Base-by-base conservation (phyloP, 768 basidiomycete genomes). In the Solioccasus polychromus region DNA sequence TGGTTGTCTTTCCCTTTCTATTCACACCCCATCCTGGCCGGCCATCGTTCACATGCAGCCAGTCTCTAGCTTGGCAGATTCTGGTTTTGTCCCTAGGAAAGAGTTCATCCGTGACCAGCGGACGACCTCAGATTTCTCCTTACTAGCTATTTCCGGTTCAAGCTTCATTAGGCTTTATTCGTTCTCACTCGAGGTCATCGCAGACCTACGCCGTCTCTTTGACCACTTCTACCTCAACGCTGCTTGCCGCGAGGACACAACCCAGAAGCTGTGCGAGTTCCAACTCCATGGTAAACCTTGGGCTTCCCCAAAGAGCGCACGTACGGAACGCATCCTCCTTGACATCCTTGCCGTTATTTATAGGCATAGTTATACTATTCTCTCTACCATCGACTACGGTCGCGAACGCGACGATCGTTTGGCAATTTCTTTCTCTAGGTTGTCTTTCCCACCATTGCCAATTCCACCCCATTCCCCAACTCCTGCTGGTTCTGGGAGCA, bases 351-450 rank as follows among this genome's bases (percentile, higher is more conserved):
- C 76, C 28, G 69, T 81, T 52, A 67, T 89, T 32, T 80, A 82
- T 58, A 76, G 77, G 44, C 75, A 75, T 57, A 82, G 83, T 31
- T 85, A 80, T 59, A 67, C 68, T 19, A 82, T 80, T 52, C 69
- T 88, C 8, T 85, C 85, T 18, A 77, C 76, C 34, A 71, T 89
- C 50, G 86, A 88, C 66, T 89, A 88, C 61, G 88, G 86, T 25
- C 75, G 84, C 45, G 87, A 89, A 63, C 72, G 68, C 34, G 88
- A 88, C 54, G 87, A 89, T 64, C 77, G 82, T 32, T 59, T 89
- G 8, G 78, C 80, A 40, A 75, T 89, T 57, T 75, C 83, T 17
- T 89, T 89, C 63, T 83, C 85, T 14, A 79, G 73, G 45, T 72
- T 80, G 32, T 58, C 55, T 42, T 17, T 51, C 6, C 53, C 62